A percentile compares a stretch with the other conserved stretches of the same genome.
Conservation (phyloP, 176 grass and related monocot species). For the Avena sativa region DNA sequence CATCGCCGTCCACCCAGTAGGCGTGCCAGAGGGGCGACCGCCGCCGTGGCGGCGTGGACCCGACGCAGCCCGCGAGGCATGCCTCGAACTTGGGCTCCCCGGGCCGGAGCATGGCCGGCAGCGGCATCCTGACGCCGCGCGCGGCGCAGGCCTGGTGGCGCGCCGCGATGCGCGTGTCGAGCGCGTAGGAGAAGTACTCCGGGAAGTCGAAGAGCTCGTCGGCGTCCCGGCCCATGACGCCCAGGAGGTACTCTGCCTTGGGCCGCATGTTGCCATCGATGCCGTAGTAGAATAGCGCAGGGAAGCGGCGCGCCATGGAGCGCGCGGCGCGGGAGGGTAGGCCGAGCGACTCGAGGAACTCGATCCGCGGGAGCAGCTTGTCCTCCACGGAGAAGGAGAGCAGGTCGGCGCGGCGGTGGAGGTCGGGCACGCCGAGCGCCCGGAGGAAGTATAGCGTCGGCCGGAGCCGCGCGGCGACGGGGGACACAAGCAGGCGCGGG, state of each 20-base stretch:
- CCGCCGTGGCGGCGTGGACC: slow-evolving; percentile 60
- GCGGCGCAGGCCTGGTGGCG: slow-evolving; percentile 64
- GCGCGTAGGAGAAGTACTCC: slow-evolving; percentile 83
- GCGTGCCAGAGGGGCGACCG: slow-evolving; percentile 73
- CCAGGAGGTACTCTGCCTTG: slow-evolving; percentile 69
- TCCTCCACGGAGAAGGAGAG: slow-evolving; percentile 93
- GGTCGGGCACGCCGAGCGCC: slow-evolving; percentile 63
- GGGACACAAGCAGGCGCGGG: slow-evolving; percentile 77
- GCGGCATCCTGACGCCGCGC: slow-evolving; percentile 61
- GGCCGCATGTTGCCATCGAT: slow-evolving; percentile 79
- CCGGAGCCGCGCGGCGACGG: slow-evolving; percentile 61
- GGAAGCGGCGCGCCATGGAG: slow-evolving; percentile 83
- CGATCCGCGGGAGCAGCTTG: slow-evolving; percentile 78
- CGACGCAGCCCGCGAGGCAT: slow-evolving; percentile 55
- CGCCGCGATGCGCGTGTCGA: slow-evolving; percentile 63
- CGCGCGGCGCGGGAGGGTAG: slow-evolving; percentile 56
- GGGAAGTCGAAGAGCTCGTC: slow-evolving; percentile 81
- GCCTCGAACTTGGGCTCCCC: slow-evolving; percentile 63
- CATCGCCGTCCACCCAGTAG: slow-evolving; percentile 49
- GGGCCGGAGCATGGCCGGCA: slow-evolving; percentile 76
- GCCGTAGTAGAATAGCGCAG: slow-evolving; percentile 77
- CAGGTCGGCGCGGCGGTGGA: slow-evolving; percentile 66
- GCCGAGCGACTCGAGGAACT: slow-evolving; percentile 77
- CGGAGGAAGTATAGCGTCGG: slow-evolving; percentile 91
- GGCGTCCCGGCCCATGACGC: slow-evolving; percentile 59